phyloP scores from a whole-genome alignment of 1,139 yeast species.

The Lipomyces yarrowii region DNA sequence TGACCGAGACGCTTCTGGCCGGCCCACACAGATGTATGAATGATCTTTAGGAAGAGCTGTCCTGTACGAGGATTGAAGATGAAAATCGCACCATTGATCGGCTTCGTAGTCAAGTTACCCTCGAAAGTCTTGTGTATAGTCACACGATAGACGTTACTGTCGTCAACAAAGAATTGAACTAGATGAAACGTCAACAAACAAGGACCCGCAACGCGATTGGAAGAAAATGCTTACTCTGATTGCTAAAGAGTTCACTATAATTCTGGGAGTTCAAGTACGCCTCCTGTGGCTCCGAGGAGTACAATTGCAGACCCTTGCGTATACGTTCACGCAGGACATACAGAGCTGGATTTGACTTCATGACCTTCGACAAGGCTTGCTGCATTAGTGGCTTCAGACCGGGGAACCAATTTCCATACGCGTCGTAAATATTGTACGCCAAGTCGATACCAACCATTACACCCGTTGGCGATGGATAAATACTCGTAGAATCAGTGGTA shows the following conservation, averaged over 20 bases:
- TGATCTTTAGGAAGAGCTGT: conserved; percentile 81
- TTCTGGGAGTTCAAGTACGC: conserved; percentile 87
- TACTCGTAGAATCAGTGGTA: conserved; percentile 80
- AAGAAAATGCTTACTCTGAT: conserved; percentile 53
- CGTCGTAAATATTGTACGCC: conserved; percentile 94
- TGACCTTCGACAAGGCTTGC: conserved; percentile 89
- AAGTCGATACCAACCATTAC: conserved; percentile 86
- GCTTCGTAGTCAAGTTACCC: conserved; percentile 90
- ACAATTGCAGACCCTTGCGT: conserved; percentile 88
- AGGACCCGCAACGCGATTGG: conserved; percentile 19
- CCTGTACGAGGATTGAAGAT: conserved; percentile 90
- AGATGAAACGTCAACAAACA: conserved; percentile 19
- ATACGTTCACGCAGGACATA: conserved; percentile 91
- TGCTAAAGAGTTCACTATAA: conserved; percentile 85
- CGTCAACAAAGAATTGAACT: conserved; percentile 79
- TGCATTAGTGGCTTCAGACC: conserved; percentile 89
- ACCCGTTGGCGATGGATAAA: conserved; percentile 95
- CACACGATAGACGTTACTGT: conserved; percentile 91
- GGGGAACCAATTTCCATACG: conserved; percentile 97
- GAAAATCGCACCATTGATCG: conserved; percentile 91
- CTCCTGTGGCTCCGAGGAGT: conserved; percentile 92
- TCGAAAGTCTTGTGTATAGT: conserved; percentile 90
- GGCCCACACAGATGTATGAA: conserved; percentile 95
- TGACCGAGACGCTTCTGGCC: conserved; percentile 96
- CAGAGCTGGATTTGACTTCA: conserved; percentile 94